Evolutionary conservation across 176 grass and related monocot genomes (phyloP), one percentile per base, ranked within the genome.

Genomic region (Alopecurus myosuroides): DNA sequence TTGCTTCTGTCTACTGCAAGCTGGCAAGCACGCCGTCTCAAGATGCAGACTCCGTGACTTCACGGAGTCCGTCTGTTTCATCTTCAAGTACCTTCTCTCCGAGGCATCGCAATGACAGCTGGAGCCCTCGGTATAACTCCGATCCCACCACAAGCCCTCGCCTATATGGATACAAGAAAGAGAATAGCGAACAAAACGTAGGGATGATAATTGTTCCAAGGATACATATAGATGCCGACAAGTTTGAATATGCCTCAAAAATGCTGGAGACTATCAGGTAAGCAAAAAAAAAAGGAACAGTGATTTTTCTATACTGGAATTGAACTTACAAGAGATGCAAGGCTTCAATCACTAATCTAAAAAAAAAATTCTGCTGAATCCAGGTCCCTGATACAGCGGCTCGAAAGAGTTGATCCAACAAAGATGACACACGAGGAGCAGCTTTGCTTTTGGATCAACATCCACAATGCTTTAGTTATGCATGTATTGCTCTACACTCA

Each of bases 221-320:
- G 65, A 92, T 99, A 92, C 30, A 46, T 35, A 89, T 99, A 46
- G 90, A 99, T 69, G 85, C 94, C 76, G 87, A 86, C 50, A 94
- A 88, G 86, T 97, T 99, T 82, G 92, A 91, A 26, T 91, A 94
- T 45, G 97, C 97, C 76, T 97, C 97, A 28, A 92, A 91, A 83
- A 97, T 92, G 92, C 85, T 99, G 19, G 90, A 92, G 81, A 92
- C 83, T 45, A 92, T 97, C 72, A 99, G 92, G 97, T 97, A 88
- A 84, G 49, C 46, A 58, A 75, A 50, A 9, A 40, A 70, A 78
- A 35, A 42, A 56, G 25, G 52, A 71, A 7, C 12, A 4, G 17
- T 35, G 53, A 10, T n/a, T 37, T 13, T 69, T 68, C 3, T 36
- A 0, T 41, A 39, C 3, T 34, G 2, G 29, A 28, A 30, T 23